Conservation (phyloP, 2,329 filamentous ascomycete genomes). For the Phyllosticta paracitricarpa region DNA sequence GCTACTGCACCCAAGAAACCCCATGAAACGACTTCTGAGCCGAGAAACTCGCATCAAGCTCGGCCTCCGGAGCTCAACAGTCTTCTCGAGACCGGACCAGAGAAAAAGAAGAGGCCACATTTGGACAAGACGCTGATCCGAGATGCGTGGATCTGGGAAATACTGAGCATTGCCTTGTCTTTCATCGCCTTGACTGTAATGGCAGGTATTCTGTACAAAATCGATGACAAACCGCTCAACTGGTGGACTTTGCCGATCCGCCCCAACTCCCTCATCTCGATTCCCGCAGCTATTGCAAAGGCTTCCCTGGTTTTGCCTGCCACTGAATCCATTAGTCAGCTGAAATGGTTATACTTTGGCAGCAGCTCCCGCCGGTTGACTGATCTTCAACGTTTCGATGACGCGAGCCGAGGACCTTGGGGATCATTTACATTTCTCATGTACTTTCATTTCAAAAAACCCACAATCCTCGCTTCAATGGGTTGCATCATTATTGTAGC, state of each 20-base stretch:
- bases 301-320: conserved; percentile 21
- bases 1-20: too few relatives aligned
- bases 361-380: conserved; percentile 12
- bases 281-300: conserved; percentile 24
- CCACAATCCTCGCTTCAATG: not conserved
- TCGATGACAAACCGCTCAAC: conserved; percentile 8
- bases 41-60: too few relatives aligned
- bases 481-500: not conserved
- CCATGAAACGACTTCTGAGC: too few relatives aligned
- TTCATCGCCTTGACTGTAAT: not conserved
- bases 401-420: conserved; percentile 17
- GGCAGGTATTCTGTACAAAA: conserved; percentile 3
- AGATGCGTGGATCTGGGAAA: not conserved
- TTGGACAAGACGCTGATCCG: not conserved
- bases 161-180: not conserved
- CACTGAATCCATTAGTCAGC: conserved; percentile 24
- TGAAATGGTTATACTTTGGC: conserved; percentile 26
- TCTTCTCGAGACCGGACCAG: too few relatives aligned
- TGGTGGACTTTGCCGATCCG: conserved; percentile 12
- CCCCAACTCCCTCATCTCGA: conserved; percentile 24
- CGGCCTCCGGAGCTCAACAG: too few relatives aligned
- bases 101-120: too few relatives aligned
- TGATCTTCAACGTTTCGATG: conserved; percentile 21
- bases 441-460: not conserved
- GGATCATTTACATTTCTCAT: not conserved